Evolutionary conservation across 1,139 yeast species (phyloP), one percentile per base, ranked within the genome.

Genomic region (Eremothecium sinecaudum): DNA sequence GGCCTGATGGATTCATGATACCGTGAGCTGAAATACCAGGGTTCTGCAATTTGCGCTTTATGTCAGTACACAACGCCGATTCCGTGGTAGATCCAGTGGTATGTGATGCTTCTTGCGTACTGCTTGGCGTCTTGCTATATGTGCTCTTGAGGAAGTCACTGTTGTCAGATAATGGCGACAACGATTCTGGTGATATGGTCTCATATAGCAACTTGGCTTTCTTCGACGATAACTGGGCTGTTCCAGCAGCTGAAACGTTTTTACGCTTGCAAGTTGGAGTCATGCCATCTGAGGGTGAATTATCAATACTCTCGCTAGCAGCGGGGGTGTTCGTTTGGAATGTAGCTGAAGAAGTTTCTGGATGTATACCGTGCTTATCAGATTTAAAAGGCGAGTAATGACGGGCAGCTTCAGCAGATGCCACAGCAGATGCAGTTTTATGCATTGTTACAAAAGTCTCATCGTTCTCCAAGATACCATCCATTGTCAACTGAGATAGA

Each of bases 401-500:
- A n/a, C 21, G 19, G n/a, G n/a, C n/a, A 4, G n/a, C 28, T 4
- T 24, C 36, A n/a, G 33, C 13, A 5, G 36, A 35, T 9, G 31
- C 28, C 13, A 28, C 39, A 5, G 33, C 40, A 8, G 15, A 15
- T 17, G 3, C 28, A 11, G 28, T 32, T 8, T 24, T 31, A 22
- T 23, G 39, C 15, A 38, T 23, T 26, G 38, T 11, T 11, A 17
- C 30, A 27, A 27, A 27, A 16, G 30, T 19, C 30, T 27, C 30
- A 12, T 38, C 41, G 11, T 43, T 48, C 12, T 41, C 46, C 9
- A 51, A 36, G 19, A 51, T 38, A 28, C 43, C 44, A 15, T 53
- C 56, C 29, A 51, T 40, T 6, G 53, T 49, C 8, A 53, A 40
- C 32, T 46, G 46, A 24, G 44, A 43, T 22, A 39, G 35, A 14